A percentile compares a stretch with the other conserved stretches of the same genome.
Conservation (phyloP, 2,329 filamentous ascomycete genomes). For the Ophiostoma novo-ulmi region DNA sequence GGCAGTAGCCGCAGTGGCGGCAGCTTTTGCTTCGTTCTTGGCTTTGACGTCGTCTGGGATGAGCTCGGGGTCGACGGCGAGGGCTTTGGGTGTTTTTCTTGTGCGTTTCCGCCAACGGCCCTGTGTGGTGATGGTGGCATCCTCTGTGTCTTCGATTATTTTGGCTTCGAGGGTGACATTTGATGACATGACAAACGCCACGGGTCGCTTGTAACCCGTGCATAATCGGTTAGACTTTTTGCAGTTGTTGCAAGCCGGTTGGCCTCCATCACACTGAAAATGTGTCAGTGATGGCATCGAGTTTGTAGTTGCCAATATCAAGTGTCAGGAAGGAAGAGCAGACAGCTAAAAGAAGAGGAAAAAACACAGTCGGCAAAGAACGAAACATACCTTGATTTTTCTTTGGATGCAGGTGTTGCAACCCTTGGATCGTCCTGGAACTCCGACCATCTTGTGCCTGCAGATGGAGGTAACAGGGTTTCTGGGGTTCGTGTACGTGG, state of each 20-base stretch:
- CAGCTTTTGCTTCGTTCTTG: not conserved
- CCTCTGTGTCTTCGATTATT: constrained; percentile 6
- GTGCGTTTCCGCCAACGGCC: constrained; percentile 25
- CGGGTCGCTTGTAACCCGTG: constrained; percentile 29
- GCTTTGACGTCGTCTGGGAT: not conserved
- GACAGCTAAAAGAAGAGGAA: not conserved
- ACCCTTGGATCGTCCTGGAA: constrained; percentile 28
- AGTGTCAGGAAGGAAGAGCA: not conserved
- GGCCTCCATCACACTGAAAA: constrained; percentile 28
- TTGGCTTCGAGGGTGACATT: constrained; percentile 15
- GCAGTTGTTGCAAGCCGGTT: constrained; percentile 30
- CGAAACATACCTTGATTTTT: constrained; percentile 25
- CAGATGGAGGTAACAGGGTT: not conserved
- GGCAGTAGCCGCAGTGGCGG: not conserved
- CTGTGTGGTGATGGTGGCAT: constrained; percentile 21
- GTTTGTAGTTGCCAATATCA: no score
- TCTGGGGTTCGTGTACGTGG: not conserved
- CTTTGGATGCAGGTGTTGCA: constrained; percentile 28
- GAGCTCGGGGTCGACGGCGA: not conserved
- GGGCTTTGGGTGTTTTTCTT: constrained; percentile 9
- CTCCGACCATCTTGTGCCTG: constrained; percentile 27
- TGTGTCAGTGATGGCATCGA: not conserved
- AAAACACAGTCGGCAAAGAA: not conserved
- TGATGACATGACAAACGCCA: constrained; percentile 27
- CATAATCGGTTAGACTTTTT: constrained; percentile 29